Conservation (phyloP, 306 rosid species). For the Malus sylvestris region DNA sequence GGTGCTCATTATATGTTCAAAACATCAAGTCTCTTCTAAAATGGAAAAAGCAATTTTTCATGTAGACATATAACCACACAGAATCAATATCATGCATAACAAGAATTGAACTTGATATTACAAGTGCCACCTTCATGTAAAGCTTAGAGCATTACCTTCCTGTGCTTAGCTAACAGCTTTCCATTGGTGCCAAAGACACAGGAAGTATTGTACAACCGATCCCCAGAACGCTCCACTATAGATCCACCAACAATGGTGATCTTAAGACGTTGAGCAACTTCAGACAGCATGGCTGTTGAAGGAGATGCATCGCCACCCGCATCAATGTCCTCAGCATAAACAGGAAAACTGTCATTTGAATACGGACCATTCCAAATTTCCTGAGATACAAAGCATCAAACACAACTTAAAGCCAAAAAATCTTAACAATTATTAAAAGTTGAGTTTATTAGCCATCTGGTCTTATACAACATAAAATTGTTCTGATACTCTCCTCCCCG, state of each 20-base stretch:
- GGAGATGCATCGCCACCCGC: constrained; percentile 83
- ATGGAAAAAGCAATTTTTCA: neutral
- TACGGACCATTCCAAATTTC: constrained; percentile 97
- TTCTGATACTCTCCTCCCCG: neutral
- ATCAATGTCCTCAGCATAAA: constrained; percentile 84
- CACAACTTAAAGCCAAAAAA: neutral
- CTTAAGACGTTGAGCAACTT: constrained; percentile 53
- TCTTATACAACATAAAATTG: neutral
- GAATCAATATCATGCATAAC: neutral
- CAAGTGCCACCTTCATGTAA: neutral
- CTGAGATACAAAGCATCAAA: constrained; percentile 21
- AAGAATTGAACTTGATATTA: neutral
- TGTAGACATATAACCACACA: neutral
- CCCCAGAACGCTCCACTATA: constrained; percentile 75
- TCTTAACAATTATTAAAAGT: too few relatives aligned
- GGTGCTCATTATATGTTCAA: neutral
- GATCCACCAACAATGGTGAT: constrained; percentile 94
- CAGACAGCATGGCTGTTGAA: constrained; percentile 88
- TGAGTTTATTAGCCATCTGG: neutral
- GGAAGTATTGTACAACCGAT: constrained; percentile 65
- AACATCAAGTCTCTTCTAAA: neutral
- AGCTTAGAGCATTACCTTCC: constrained; percentile 48
- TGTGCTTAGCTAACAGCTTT: constrained; percentile 67
- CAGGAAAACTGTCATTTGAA: constrained; percentile 75
- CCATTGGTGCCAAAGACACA: constrained; percentile 86